phyloP scores from a whole-genome alignment of 768 basidiomycete species.

The Boletus sp. region DNA sequence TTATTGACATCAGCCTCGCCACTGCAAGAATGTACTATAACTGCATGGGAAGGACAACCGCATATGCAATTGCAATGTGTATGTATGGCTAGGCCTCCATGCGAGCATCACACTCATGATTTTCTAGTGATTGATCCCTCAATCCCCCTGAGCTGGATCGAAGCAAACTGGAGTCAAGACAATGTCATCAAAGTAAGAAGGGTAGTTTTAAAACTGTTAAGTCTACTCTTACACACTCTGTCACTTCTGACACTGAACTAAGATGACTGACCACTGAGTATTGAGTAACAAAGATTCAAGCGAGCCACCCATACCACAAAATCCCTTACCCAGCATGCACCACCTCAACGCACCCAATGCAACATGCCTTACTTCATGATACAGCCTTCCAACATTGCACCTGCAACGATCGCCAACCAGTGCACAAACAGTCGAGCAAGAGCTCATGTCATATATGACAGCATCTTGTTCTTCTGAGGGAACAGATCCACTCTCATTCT shows the following conservation, averaged over 20 bases:
- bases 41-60: too few relatives aligned
- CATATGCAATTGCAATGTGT: neutral
- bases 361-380: neutral
- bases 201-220: too few relatives aligned
- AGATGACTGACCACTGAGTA: too few relatives aligned
- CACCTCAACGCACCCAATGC: neutral
- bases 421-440: neutral
- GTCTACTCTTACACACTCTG: too few relatives aligned
- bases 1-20: too few relatives aligned
- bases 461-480: neutral
- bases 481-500: neutral
- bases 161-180: too few relatives aligned
- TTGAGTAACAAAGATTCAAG: neutral
- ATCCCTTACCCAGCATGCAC: too few relatives aligned
- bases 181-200: too few relatives aligned
- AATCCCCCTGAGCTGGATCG: neutral
- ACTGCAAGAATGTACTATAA: too few relatives aligned
- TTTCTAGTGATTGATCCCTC: neutral
- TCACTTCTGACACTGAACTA: too few relatives aligned
- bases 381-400: neutral
- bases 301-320: neutral
- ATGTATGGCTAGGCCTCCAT: too few relatives aligned
- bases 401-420: neutral
- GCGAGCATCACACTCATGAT: too few relatives aligned
- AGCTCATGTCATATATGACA: neutral